A percentile compares a stretch with the other conserved stretches of the same genome.
Conservation (phyloP, 169 alveolate genomes). For the Plasmodium gonderi region DNA sequence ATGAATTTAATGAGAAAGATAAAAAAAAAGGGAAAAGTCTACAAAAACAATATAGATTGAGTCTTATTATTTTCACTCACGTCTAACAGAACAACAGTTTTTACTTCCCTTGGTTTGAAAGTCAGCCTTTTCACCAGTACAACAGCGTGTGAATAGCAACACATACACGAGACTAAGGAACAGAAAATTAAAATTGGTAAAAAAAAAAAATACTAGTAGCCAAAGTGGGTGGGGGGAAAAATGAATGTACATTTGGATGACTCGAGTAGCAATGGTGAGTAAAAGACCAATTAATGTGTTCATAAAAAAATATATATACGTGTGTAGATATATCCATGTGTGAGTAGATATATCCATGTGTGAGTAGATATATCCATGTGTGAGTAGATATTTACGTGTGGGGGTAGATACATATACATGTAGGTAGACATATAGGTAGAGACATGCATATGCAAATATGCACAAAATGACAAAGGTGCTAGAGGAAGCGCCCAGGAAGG, state of each 20-base stretch:
- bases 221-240: not conserved
- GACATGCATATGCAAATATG: no score
- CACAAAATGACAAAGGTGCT: no score
- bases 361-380: not conserved
- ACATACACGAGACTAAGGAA: not conserved
- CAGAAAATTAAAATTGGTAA: not conserved
- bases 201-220: not conserved
- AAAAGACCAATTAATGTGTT: not conserved
- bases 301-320: no score
- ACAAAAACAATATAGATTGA: not conserved
- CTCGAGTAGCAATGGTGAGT: slow-evolving; percentile 21
- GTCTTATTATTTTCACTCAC: no score
- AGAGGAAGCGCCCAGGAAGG: no score
- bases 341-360: not conserved
- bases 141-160: not conserved
- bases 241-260: slow-evolving; percentile 33
- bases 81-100: no score
- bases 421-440: no score
- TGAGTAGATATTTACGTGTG: no score
- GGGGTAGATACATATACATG: no score
- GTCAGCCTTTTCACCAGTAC: no score
- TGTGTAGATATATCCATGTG: slow-evolving; percentile 1
- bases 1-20: not conserved
- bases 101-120: no score
- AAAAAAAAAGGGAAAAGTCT: not conserved